phyloP scores from a whole-genome alignment of 2,329 filamentous ascomycete species.

The Fusarium anguioides region DNA sequence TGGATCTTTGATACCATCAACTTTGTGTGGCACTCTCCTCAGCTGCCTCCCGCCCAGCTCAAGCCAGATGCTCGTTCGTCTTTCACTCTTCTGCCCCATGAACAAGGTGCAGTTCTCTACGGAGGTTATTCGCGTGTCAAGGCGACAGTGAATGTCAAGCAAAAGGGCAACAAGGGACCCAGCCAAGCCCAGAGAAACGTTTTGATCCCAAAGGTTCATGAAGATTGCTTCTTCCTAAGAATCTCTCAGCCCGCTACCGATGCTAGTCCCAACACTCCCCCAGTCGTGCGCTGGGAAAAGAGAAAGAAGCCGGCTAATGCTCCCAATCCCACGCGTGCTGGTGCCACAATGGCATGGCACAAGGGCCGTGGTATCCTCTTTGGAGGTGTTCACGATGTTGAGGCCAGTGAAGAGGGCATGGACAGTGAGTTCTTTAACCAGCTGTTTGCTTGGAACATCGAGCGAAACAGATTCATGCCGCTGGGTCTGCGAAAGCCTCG shows the following conservation, averaged over 20 bases:
- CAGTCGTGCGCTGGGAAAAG: slow-evolving; percentile 88
- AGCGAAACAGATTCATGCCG: slow-evolving; percentile 94
- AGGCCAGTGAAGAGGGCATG: slow-evolving; percentile 92
- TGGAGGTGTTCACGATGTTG: slow-evolving; percentile 93
- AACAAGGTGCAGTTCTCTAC: slow-evolving; percentile 88
- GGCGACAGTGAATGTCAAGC: slow-evolving; percentile 70
- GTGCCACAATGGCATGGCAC: slow-evolving; percentile 93
- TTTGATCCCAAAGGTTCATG: slow-evolving; percentile 88
- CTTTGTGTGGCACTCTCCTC: slow-evolving; percentile 84
- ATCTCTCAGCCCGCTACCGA: slow-evolving; percentile 79
- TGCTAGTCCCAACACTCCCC: slow-evolving; percentile 71
- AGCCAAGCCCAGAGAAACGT: slow-evolving; percentile 74
- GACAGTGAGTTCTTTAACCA: slow-evolving; percentile 98
- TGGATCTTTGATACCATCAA: slow-evolving; percentile 95
- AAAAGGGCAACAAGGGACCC: slow-evolving; percentile 63
- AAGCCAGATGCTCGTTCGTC: slow-evolving; percentile 93
- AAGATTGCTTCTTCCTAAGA: slow-evolving; percentile 93
- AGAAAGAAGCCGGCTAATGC: slow-evolving; percentile 92
- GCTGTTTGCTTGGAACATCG: slow-evolving; percentile 92
- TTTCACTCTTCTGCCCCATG: slow-evolving; percentile 91
- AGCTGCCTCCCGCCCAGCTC: slow-evolving; percentile 79
- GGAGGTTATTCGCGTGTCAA: slow-evolving; percentile 96
- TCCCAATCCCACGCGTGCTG: slow-evolving; percentile 84
- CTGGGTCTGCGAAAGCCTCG: slow-evolving; percentile 80
- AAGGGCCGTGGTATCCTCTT: slow-evolving; percentile 93